Conservation (phyloP, 2,329 filamentous ascomycete species). For the Fusarium newnesense region DNA sequence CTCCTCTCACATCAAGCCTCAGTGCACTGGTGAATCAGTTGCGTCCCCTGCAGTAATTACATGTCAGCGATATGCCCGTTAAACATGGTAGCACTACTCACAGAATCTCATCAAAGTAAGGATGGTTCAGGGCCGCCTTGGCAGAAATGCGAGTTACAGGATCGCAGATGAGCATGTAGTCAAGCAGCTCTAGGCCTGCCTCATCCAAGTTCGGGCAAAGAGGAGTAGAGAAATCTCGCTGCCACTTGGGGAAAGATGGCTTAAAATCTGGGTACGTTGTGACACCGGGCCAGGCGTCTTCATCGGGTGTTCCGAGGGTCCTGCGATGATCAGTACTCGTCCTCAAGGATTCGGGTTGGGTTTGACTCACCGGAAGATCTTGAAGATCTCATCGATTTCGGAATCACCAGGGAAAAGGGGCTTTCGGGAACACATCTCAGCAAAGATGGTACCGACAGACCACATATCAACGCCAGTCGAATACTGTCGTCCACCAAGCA, state of each 20-base stretch:
- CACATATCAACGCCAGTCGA: constrained; percentile 97
- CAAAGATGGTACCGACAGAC: constrained; percentile 94
- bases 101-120: constrained; percentile 72
- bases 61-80: rapidly evolving
- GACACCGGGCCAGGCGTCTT: constrained; percentile 87
- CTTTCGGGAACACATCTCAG: constrained; percentile 95
- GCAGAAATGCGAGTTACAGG: constrained; percentile 88
- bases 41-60: background rate
- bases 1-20: background rate
- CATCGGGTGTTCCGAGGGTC: constrained; percentile 83
- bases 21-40: background rate
- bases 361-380: constrained; percentile 74
- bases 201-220: constrained; percentile 81
- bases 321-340: constrained; percentile 50
- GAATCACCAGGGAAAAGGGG: constrained; percentile 93
- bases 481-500: constrained; percentile 90
- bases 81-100: background rate
- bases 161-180: constrained; percentile 84
- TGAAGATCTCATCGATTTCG: constrained; percentile 61
- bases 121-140: constrained; percentile 85
- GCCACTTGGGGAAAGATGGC: constrained; percentile 90
- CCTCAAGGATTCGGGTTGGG: background rate
- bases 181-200: constrained; percentile 73
- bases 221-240: constrained; percentile 71
- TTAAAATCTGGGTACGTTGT: constrained; percentile 96